phyloP scores from a whole-genome alignment of 441 rosid species.

The Gossypium aridum region DNA sequence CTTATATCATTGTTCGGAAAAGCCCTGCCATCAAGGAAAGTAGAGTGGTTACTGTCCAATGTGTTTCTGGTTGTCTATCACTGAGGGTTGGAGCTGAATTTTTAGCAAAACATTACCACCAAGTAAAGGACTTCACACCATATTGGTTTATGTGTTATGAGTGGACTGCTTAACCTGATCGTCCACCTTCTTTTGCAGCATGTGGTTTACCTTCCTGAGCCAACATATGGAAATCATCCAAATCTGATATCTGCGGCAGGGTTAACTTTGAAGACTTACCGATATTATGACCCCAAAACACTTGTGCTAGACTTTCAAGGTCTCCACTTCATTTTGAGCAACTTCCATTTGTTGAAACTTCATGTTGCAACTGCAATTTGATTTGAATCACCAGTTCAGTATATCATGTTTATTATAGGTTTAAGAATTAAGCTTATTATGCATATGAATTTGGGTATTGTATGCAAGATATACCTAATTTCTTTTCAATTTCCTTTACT shows the following conservation, averaged over 20 bases:
- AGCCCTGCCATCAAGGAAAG: constrained; percentile 25
- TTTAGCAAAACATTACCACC: constrained; percentile 23
- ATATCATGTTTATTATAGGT: background rate
- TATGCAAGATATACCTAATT: background rate
- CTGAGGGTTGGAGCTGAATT: constrained; percentile 30
- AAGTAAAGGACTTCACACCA: constrained; percentile 6
- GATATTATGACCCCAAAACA: constrained; percentile 30
- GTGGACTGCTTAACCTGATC: background rate
- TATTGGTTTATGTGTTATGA: background rate
- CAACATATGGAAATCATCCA: constrained; percentile 35
- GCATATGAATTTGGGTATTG: background rate
- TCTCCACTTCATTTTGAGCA: constrained; percentile 5
- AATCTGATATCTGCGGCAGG: constrained; percentile 32
- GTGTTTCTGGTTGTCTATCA: constrained; percentile 25
- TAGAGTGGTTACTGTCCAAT: constrained; percentile 27
- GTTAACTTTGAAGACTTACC: constrained; percentile 28
- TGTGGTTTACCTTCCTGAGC: constrained; percentile 31
- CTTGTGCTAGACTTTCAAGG: constrained; percentile 33
- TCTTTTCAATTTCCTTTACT: too few relatives aligned
- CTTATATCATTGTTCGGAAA: constrained; percentile 5
- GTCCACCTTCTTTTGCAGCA: constrained; percentile 21
- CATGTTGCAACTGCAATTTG: background rate
- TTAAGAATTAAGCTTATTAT: background rate
- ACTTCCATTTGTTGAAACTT: background rate
- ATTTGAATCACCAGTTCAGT: background rate